Base-by-base conservation (phyloP, 2,329 filamentous ascomycete species). In the Mollisia scopiformis region DNA sequence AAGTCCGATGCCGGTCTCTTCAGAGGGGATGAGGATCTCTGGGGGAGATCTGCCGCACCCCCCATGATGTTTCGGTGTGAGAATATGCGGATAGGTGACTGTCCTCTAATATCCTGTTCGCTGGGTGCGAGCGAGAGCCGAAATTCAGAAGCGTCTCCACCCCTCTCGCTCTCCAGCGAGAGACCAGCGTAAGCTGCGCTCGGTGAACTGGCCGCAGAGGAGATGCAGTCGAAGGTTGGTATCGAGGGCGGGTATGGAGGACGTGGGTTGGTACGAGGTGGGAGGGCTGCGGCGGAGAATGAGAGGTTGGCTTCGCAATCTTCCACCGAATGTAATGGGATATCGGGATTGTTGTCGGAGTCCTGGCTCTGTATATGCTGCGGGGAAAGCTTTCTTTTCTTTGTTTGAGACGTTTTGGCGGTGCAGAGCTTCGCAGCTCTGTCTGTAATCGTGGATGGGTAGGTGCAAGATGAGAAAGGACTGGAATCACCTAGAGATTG, bases 321-420 rank as follows among this genome's bases (percentile, higher is more conserved):
- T 64, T 73, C 71, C 39, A 73, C 68, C 2, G 73, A 74, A 47
- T 62, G 65, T 52, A 72, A 58, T 41, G 71, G 69, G 37, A 67
- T 69, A 55, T 74, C 73, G 37, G 68, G 67, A 49, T 67, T 66
- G 61, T 57, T 66, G 57, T 67, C 62, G 28, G 64, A 55, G 47
- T 64, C 54, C 49, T 68, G 66, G 57, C 37, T 63, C 62, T 61
- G 59, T 55, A 58, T 61, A 55, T 65, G 65, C 59, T 68, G 66
- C 55, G 71, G 68, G 64, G 84, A 86, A 70, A 88, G 83, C 83
- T 85, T 88, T 82, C 86, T 83, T 86, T 88, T 89, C 85, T 88
- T 89, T 83, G 79, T 82, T 80, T 85, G 88, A 86, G 86, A 88
- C 86, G 86, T 89, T 77, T 83, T 89, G 86, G 84, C 80, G 75